Conservation (phyloP, 2,329 filamentous ascomycete species). For the Fusarium marasasianum region DNA sequence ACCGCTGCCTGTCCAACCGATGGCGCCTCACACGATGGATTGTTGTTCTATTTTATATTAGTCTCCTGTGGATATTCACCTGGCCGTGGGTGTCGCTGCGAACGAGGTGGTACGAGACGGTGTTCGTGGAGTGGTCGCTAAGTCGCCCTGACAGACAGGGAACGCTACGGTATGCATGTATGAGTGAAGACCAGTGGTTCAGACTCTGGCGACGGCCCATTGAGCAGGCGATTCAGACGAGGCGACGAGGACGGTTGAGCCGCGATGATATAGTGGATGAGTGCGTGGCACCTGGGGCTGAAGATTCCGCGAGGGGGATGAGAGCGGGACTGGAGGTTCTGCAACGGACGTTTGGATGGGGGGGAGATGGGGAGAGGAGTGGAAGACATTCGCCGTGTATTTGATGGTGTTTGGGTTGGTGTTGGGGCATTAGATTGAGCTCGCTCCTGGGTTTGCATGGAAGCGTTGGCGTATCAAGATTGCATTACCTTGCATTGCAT, state of each 20-base stretch:
- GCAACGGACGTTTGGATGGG: slow-evolving; percentile 65
- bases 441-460: slow-evolving; percentile 22
- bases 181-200: slow-evolving; percentile 69
- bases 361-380: slow-evolving; percentile 37
- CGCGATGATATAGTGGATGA: slow-evolving; percentile 64
- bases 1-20: slow-evolving; percentile 67
- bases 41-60: slow-evolving; percentile 70
- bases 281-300: slow-evolving; percentile 47
- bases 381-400: slow-evolving; percentile 14
- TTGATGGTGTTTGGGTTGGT: neutral
- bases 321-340: slow-evolving; percentile 60
- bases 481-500: slow-evolving; percentile 13
- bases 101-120: slow-evolving; percentile 74
- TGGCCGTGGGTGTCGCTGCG: slow-evolving; percentile 77
- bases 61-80: slow-evolving; percentile 73
- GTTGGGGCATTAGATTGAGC: neutral
- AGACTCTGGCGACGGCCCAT: slow-evolving; percentile 70
- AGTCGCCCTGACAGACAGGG: slow-evolving; percentile 45
- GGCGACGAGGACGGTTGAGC: slow-evolving; percentile 64
- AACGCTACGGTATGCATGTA: slow-evolving; percentile 59
- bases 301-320: slow-evolving; percentile 56
- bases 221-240: slow-evolving; percentile 65
- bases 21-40: slow-evolving; percentile 74
- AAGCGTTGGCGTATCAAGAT: slow-evolving; percentile 27
- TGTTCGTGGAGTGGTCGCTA: slow-evolving; percentile 65